Evolutionary conservation across 2,329 filamentous ascomycete species (phyloP).

Genomic region (Phaeosphaeriaceae sp.): DNA sequence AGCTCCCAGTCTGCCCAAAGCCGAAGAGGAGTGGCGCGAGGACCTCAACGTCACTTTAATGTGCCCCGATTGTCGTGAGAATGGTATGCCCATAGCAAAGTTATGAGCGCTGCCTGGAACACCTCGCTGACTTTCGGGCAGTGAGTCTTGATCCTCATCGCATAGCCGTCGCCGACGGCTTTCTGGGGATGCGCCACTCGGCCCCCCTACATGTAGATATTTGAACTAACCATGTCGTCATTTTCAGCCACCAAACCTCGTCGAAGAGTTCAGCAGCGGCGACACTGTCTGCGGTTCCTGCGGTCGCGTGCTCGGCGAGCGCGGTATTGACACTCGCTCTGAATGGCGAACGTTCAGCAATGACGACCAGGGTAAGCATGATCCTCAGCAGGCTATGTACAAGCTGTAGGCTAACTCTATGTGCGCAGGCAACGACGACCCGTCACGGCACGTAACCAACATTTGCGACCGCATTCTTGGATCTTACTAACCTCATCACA

Average conservation of each 20-base stretch:
- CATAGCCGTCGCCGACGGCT: background rate
- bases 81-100: background rate
- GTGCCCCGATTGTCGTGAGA: slow-evolving; percentile 75
- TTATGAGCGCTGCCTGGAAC: background rate
- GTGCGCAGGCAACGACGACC: slow-evolving; percentile 76
- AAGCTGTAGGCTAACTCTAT: background rate
- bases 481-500: background rate
- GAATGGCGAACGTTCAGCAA: slow-evolving; percentile 99
- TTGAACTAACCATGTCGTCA: background rate
- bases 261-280: slow-evolving; percentile 90
- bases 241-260: slow-evolving; percentile 78
- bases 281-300: slow-evolving; percentile 94
- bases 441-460: slow-evolving; percentile 65
- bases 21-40: slow-evolving; percentile 70
- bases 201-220: background rate
- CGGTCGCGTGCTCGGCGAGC: slow-evolving; percentile 87
- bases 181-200: background rate
- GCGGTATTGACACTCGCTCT: slow-evolving; percentile 92
- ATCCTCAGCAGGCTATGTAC: background rate
- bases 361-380: slow-evolving; percentile 78
- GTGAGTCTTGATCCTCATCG: background rate
- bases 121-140: background rate
- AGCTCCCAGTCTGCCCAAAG: slow-evolving; percentile 40
- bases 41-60: slow-evolving; percentile 87
- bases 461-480: background rate